Evolutionary conservation across 306 rosid genomes (phyloP).

Genomic region (Urtica urens): DNA sequence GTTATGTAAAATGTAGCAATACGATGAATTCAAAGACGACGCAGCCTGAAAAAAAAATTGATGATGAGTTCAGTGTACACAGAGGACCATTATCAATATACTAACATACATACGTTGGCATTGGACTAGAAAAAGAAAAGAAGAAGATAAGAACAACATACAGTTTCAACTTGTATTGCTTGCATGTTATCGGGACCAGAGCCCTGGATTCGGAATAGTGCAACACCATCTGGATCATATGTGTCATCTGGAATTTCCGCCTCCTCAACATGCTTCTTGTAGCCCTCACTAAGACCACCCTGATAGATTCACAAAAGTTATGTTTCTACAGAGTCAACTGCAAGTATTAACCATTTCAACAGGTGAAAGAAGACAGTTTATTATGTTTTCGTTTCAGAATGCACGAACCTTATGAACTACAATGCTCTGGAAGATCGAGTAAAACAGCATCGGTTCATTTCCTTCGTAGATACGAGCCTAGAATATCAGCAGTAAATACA

Average conservation of each 20-base stretch:
- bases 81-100: too few species aligned
- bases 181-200: slow-evolving; percentile 96
- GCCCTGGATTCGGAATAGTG: slow-evolving; percentile 91
- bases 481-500: slow-evolving; percentile 16
- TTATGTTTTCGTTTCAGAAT: slow-evolving; percentile 5
- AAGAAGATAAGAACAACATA: slow-evolving; percentile 21
- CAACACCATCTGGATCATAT: slow-evolving; percentile 66
- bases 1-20: slow-evolving; percentile 72
- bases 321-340: slow-evolving; percentile 13
- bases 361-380: not conserved
- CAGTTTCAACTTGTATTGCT: slow-evolving; percentile 90
- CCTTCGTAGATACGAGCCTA: slow-evolving; percentile 92
- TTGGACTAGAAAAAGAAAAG: not conserved
- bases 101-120: too few species aligned
- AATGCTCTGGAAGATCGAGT: slow-evolving; percentile 75
- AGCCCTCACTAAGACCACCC: slow-evolving; percentile 97
- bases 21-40: slow-evolving; percentile 86
- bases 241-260: slow-evolving; percentile 73
- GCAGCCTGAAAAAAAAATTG: slow-evolving; percentile 41
- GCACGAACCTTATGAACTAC: slow-evolving; percentile 70
- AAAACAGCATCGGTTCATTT: slow-evolving; percentile 66
- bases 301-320: slow-evolving; percentile 26
- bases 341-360: not conserved
- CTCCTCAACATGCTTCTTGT: slow-evolving; percentile 51
- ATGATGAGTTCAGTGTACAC: too few species aligned